These are phyloP conservation scores for Marchantia paleacea DNA, from an alignment of 225 moss, liverwort and hornwort genomes.

Conservation along the genomic window DNA sequence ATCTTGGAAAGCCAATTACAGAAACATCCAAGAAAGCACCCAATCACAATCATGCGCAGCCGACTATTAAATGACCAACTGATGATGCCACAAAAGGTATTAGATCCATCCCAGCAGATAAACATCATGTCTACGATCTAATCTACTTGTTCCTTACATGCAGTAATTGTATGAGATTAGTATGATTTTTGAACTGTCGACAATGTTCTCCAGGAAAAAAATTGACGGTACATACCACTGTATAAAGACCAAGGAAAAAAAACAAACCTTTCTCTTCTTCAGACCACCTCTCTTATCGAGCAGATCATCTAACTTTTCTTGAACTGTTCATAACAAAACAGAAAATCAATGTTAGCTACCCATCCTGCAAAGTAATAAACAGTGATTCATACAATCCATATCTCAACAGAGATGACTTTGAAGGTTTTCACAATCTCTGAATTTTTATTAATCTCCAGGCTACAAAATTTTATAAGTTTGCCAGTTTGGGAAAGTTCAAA, in stretches of 20 bases:
- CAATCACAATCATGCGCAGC: neutral
- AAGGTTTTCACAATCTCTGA: neutral
- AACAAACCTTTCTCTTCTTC: conserved; percentile 55
- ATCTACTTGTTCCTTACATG: neutral
- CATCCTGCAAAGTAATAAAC: neutral
- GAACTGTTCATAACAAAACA: conserved; percentile 50
- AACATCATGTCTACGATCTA: neutral
- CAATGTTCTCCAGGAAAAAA: neutral
- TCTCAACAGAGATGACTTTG: neutral
- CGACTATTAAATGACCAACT: neutral
- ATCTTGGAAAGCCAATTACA: neutral
- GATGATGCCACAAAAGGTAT: neutral
- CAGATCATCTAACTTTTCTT: conserved; percentile 73
- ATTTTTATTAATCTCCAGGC: neutral
- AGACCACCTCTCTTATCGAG: conserved; percentile 64
- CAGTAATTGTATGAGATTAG: neutral
- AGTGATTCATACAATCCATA: neutral
- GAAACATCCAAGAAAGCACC: neutral
- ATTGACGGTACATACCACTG: too few species aligned
- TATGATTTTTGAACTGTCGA: neutral
- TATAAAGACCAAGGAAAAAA: neutral
- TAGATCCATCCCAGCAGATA: neutral
- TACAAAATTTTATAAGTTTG: neutral
- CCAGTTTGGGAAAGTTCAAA: too few species aligned
- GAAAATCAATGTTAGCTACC: neutral